Percentiles rank a stretch among this genome's conserved stretches.
Evolutionary conservation across 768 basidiomycete genomes (phyloP).

Genomic region (Clathrus columnatus): DNA sequence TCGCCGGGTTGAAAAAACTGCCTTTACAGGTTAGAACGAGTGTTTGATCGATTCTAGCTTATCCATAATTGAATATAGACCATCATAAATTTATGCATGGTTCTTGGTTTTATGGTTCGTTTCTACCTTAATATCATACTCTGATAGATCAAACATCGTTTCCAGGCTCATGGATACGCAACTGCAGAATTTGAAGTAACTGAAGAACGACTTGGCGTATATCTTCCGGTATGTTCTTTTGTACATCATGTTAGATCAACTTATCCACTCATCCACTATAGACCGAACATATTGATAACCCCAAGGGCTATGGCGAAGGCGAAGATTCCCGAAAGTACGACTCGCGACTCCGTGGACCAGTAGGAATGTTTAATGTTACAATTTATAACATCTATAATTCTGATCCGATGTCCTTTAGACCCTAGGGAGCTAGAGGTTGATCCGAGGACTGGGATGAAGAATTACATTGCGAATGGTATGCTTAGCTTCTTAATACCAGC

Average conservation of each 20-base stretch:
- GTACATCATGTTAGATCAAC: too few relatives aligned
- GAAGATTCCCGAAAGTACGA: constrained; percentile 78
- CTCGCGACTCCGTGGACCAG: constrained; percentile 67
- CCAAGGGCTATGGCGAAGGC: constrained; percentile 79
- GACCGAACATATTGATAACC: constrained; percentile 89
- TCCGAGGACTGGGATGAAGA: constrained; percentile 85
- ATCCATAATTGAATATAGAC: constrained; percentile 37
- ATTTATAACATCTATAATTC: neutral
- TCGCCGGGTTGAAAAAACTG: constrained; percentile 67
- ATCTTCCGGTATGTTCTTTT: constrained; percentile 56
- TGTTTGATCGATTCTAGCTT: neutral
- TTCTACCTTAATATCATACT: neutral
- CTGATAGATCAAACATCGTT: neutral
- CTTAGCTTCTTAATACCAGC: neutral
- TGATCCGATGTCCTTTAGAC: constrained; percentile 23
- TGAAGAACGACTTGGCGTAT: constrained; percentile 68
- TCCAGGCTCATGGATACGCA: constrained; percentile 69
- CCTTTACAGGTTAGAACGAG: constrained; percentile 47
- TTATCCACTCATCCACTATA: constrained; percentile 18
- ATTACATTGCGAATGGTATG: constrained; percentile 79
- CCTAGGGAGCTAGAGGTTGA: constrained; percentile 82
- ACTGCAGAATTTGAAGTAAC: constrained; percentile 85
- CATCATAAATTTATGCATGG: constrained; percentile 84
- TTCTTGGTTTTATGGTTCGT: constrained; percentile 77
- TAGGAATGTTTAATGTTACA: constrained; percentile 49